Conservation (phyloP, 2,329 filamentous ascomycete genomes). For the Colletotrichum abscissum region DNA sequence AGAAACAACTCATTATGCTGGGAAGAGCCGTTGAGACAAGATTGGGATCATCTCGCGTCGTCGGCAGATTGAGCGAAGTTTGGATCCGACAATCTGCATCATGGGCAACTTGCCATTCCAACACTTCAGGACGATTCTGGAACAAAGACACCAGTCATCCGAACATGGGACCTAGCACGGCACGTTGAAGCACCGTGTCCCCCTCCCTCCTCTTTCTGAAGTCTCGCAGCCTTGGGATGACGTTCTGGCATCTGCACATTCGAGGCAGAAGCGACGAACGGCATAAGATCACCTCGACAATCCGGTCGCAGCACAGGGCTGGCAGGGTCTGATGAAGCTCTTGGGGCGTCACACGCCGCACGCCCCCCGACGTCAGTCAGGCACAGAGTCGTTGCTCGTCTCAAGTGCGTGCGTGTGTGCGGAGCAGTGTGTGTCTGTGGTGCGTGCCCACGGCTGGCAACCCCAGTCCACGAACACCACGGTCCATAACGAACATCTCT, state of each 20-base stretch:
- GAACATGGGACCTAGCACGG: slow-evolving; percentile 35
- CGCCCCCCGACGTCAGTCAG: slow-evolving; percentile 40
- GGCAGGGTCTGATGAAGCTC: slow-evolving; percentile 41
- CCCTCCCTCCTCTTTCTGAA: not conserved
- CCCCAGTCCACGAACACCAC: slow-evolving; percentile 48
- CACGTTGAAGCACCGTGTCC: slow-evolving; percentile 24
- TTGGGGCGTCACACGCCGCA: slow-evolving; percentile 45
- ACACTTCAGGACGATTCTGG: slow-evolving; percentile 32
- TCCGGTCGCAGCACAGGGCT: slow-evolving; percentile 55
- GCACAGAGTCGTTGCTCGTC: slow-evolving; percentile 54
- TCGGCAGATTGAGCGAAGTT: slow-evolving; percentile 2
- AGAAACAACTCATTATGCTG: slow-evolving; percentile 15
- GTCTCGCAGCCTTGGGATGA: slow-evolving; percentile 30
- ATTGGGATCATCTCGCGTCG: slow-evolving; percentile 34
- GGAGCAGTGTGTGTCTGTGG: slow-evolving; percentile 38
- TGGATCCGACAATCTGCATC: slow-evolving; percentile 31
- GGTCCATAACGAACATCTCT: slow-evolving; percentile 38
- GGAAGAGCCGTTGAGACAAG: slow-evolving; percentile 24
- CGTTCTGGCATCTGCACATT: slow-evolving; percentile 30
- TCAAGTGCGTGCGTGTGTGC: slow-evolving; percentile 48
- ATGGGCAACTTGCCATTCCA: slow-evolving; percentile 1
- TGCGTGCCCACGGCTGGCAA: slow-evolving; percentile 42
- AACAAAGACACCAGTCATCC: slow-evolving; percentile 36
- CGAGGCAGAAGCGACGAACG: slow-evolving; percentile 35
- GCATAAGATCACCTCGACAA: slow-evolving; percentile 54